Conservation (phyloP, 306 rosid genomes). For the Neltuma alba region DNA sequence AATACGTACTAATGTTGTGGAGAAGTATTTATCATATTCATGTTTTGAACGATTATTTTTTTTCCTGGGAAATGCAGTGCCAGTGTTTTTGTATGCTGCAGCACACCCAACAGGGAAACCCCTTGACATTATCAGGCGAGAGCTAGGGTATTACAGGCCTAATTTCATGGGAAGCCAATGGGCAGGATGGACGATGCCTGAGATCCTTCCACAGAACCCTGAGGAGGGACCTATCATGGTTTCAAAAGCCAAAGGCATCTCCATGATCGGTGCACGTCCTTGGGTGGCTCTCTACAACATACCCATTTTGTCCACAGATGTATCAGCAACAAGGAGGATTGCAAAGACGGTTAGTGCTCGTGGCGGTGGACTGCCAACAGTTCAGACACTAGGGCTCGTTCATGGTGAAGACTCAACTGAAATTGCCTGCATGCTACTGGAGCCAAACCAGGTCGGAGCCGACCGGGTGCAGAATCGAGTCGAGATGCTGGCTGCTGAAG, state of each 20-base stretch:
- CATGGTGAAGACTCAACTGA: conserved; percentile 70
- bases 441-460: conserved; percentile 76
- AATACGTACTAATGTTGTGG: no score
- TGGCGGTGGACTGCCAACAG: conserved; percentile 90
- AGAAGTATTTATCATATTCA: no score
- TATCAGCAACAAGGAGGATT: conserved; percentile 52
- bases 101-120: conserved; percentile 89
- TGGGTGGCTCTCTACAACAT: conserved; percentile 73
- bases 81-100: conserved; percentile 79
- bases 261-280: conserved; percentile 80
- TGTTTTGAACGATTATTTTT: no score
- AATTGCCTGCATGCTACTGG: conserved; percentile 81
- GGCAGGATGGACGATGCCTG: conserved; percentile 84
- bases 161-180: conserved; percentile 76
- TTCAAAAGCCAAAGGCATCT: conserved; percentile 59
- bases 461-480: conserved; percentile 74
- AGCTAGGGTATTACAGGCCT: conserved; percentile 68
- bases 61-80: conserved; percentile 55
- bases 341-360: conserved; percentile 81
- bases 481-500: conserved; percentile 70
- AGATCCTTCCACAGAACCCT: conserved; percentile 57
- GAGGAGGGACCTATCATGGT: conserved; percentile 64
- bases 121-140: conserved; percentile 67
- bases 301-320: conserved; percentile 65
- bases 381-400: conserved; percentile 63